A percentile compares a stretch with the other conserved stretches of the same genome.
These are phyloP conservation scores for Trametes meyenii DNA, from an alignment of 768 basidiomycete genomes.

Conservation along the genomic window DNA sequence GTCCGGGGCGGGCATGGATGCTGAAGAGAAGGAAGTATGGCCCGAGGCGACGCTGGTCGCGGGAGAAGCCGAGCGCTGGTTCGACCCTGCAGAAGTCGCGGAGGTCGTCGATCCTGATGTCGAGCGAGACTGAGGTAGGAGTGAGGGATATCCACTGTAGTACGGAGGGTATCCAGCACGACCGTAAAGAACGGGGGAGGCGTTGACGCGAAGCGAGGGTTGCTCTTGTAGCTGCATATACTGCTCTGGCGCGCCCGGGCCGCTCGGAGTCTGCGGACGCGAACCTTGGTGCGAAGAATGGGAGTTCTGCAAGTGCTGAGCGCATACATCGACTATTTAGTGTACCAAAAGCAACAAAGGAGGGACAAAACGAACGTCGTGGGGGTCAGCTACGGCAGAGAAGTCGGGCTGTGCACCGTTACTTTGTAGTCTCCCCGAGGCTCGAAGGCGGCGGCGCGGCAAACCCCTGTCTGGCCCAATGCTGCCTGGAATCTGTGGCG, in stretches of 20 bases:
- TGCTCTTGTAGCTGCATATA: conserved; percentile 8
- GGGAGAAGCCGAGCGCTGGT: conserved; percentile 63
- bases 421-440: conserved; percentile 12
- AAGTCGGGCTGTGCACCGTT: conserved; percentile 19
- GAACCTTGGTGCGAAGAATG: conserved; percentile 18
- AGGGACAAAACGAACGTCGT: conserved; percentile 14
- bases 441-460: conserved; percentile 38
- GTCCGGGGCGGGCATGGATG: conserved; percentile 34
- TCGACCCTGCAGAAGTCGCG: conserved; percentile 40
- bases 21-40: conserved; percentile 52
- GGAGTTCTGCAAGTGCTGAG: conserved; percentile 9
- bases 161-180: neutral
- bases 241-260: conserved; percentile 1
- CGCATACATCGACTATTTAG: conserved; percentile 20
- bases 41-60: conserved; percentile 59
- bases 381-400: conserved; percentile 5
- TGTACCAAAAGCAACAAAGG: conserved; percentile 3
- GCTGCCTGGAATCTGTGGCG: conserved; percentile 49
- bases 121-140: conserved; percentile 41
- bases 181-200: neutral
- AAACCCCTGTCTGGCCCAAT: conserved; percentile 54
- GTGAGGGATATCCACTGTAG: neutral
- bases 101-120: conserved; percentile 49
- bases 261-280: conserved; percentile 20
- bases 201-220: neutral